A percentile compares a stretch with the other conserved stretches of the same genome.
phyloP scores from a whole-genome alignment of 768 basidiomycete species.

The Mycena galopus region DNA sequence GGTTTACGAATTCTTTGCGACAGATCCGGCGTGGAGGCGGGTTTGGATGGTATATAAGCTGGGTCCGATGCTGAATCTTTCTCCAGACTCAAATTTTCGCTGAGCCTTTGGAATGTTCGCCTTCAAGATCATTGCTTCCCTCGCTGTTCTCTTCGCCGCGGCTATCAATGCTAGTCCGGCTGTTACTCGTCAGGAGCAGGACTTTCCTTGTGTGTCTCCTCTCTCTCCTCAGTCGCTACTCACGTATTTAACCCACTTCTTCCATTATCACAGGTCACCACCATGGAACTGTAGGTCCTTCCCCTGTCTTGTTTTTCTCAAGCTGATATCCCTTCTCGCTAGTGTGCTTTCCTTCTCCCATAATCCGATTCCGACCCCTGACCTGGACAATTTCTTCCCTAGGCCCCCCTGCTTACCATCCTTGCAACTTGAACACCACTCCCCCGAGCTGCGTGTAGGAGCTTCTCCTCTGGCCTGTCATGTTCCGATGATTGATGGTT shows the following conservation, averaged over 20 bases:
- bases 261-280: conserved; percentile 3
- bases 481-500: conserved; percentile 1
- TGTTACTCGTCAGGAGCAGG: conserved; percentile 12
- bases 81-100: conserved; percentile 8
- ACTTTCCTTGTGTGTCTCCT: conserved; percentile 9
- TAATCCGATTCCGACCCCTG: conserved; percentile 1
- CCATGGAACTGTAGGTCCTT: conserved; percentile 16
- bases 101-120: conserved; percentile 14
- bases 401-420: conserved; percentile 3
- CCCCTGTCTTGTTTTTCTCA: conserved; percentile 9
- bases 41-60: conserved; percentile 5
- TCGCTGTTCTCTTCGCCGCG: conserved; percentile 14
- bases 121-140: conserved; percentile 16
- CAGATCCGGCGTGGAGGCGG: conserved; percentile 6
- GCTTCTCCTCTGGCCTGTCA: conserved; percentile 4
- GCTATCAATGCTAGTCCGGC: conserved; percentile 13
- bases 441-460: conserved; percentile 18
- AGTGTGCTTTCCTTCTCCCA: conserved; percentile 14
- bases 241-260: conserved; percentile 7
- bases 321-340: conserved; percentile 9
- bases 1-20: too few relatives aligned
- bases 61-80: conserved; percentile 7
- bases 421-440: conserved; percentile 15
- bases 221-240: not conserved
- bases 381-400: not conserved